These are phyloP conservation scores for Metschnikowia continentalis DNA, from an alignment of 805 yeast genomes.

Conservation along the genomic window DNA sequence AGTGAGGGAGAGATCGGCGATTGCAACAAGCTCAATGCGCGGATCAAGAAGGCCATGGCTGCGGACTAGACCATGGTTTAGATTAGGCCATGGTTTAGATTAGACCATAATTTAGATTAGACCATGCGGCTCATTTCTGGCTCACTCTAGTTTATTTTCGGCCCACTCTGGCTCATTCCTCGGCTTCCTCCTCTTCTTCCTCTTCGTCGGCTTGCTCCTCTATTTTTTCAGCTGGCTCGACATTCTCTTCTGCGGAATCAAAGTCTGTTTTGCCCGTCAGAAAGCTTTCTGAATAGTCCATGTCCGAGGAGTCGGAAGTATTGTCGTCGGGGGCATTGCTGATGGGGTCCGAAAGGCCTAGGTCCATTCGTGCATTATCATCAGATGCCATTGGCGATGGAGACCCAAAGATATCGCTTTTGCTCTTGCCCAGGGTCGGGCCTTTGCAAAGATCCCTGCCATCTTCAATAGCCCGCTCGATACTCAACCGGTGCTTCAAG, in stretches of 20 bases:
- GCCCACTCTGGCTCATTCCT: too few relatives aligned
- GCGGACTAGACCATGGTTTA: background rate
- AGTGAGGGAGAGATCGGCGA: conserved; percentile 23
- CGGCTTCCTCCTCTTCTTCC: too few relatives aligned
- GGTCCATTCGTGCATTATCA: conserved; percentile 9
- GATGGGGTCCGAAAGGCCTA: conserved; percentile 4
- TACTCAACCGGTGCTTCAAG: conserved; percentile 56
- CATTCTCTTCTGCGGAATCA: background rate
- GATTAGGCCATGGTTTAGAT: too few relatives aligned
- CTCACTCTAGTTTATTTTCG: too few relatives aligned
- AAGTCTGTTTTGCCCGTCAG: background rate
- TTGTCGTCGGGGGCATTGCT: conserved; percentile 7
- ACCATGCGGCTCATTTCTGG: too few relatives aligned
- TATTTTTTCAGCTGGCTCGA: too few relatives aligned
- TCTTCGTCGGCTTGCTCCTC: too few relatives aligned
- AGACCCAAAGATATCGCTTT: background rate
- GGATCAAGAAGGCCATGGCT: conserved; percentile 12
- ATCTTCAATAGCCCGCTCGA: conserved; percentile 60
- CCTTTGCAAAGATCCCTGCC: conserved; percentile 34
- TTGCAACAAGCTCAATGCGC: conserved; percentile 25
- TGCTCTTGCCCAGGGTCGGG: background rate
- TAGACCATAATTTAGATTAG: too few relatives aligned
- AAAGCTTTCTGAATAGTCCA: background rate
- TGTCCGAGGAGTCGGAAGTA: conserved; percentile 10
- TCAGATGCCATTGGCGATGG: conserved; percentile 11